phyloP scores from a whole-genome alignment of 2,329 filamentous ascomycete genomes.

The Trichoderma guizhouense region DNA sequence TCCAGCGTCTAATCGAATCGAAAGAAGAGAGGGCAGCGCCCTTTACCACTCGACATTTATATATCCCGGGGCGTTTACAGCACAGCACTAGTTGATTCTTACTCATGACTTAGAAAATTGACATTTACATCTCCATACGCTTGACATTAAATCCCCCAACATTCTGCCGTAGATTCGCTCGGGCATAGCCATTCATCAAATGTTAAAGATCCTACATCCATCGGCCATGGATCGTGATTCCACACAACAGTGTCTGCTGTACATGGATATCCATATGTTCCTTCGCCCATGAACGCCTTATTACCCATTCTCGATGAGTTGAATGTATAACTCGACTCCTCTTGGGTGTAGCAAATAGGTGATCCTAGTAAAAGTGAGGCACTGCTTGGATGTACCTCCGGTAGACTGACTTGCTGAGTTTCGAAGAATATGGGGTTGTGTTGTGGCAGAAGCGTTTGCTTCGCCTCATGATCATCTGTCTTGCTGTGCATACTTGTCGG shows the following conservation, averaged over 20 bases:
- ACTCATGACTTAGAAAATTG: background rate
- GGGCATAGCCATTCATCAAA: slow-evolving; percentile 23
- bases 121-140: background rate
- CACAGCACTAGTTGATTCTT: background rate
- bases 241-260: background rate
- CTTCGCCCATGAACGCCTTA: background rate
- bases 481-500: too few species aligned
- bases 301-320: background rate
- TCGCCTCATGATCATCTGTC: background rate
- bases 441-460: background rate
- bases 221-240: background rate
- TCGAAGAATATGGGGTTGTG: background rate
- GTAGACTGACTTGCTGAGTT: background rate
- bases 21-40: background rate
- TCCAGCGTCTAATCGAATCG: background rate
- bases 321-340: background rate
- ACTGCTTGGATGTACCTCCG: background rate
- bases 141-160: background rate
- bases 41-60: background rate
- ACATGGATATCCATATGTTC: background rate
- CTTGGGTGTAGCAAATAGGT: background rate
- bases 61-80: background rate
- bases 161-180: background rate
- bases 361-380: background rate
- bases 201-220: slow-evolving; percentile 18